Conservation (phyloP, 495 filamentous ascomycete genomes). For the Lentithecium fluviatile region DNA sequence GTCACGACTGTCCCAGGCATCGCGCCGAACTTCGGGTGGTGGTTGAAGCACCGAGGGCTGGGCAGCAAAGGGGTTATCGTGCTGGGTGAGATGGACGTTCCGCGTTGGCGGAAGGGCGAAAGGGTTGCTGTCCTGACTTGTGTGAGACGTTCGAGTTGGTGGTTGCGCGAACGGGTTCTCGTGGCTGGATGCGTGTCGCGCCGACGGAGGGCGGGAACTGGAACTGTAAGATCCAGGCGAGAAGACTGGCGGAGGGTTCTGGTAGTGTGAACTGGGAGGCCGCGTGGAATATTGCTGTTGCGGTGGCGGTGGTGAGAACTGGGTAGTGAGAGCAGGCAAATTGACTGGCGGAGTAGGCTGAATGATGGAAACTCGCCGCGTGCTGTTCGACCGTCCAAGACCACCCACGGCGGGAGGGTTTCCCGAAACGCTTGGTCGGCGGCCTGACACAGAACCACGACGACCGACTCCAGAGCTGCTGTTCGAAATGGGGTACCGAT, state of each 20-base stretch:
- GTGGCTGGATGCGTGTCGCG: conserved; percentile 6
- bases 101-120: background rate
- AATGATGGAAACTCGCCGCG: conserved; percentile 22
- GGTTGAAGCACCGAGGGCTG: background rate
- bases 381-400: conserved; percentile 18
- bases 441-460: conserved; percentile 15
- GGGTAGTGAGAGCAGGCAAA: conserved; percentile 2
- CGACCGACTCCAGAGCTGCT: conserved; percentile 14
- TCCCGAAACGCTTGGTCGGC: conserved; percentile 18
- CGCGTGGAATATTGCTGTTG: conserved; percentile 13
- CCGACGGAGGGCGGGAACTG: conserved; percentile 10
- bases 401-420: conserved; percentile 3
- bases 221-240: background rate
- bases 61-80: conserved; percentile 5
- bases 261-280: conserved; percentile 11
- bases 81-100: background rate
- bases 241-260: conserved; percentile 14
- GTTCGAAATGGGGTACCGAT: conserved; percentile 11
- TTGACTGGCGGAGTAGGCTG: conserved; percentile 14
- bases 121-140: conserved; percentile 12
- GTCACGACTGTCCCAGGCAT: conserved; percentile 17
- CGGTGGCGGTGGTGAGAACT: background rate
- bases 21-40: conserved; percentile 5
- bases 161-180: conserved; percentile 24
- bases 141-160: background rate